Base-by-base conservation (phyloP, 192 early-diverging fungal species). In the Phycomyces blakesleeanus region DNA sequence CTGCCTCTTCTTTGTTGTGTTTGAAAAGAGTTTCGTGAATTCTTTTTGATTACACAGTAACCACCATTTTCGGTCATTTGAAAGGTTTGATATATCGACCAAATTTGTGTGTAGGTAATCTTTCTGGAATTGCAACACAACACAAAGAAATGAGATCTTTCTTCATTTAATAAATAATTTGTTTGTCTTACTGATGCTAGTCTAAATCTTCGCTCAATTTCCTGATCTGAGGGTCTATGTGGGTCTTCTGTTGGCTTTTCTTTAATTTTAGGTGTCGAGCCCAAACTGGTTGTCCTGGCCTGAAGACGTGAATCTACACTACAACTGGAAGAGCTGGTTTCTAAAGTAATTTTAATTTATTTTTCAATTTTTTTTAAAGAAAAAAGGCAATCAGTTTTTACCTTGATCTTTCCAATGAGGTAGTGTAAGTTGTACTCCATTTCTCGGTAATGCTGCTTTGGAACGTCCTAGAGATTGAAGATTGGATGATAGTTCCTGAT, bases 41-140 rank as follows among this genome's bases (percentile, higher is more conserved):
- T 61, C 57, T 41, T 51, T 60, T 37, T 68, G 58, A 54, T 61
- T 68, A 25, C 66, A 68, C 16, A 68, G 52, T 34, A 68, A 21
- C 66, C 66, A 68, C 66, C 66, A 68, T 38, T 68, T 68, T 40
- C 60, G 59, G 39, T 68, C 66, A 2, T 60, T 15, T 18, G 66
- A 38, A 40, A 68, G 51, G 24, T 55, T 37, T 16, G 49, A 58
- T 10, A 61, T 53, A 21, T 68, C 66, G 15, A 52, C 55, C 21
- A 68, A 26, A 26, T 66, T 62, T 16, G 64, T 29, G 40, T 57
- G 29, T 18, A 68, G 58, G 18, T 37, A 52, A 0, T 51, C 44
- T 47, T 47, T 47, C 44, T 47, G 44, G 12, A 47, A n/a, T n/a
- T 47, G 44, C 44, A 34, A 34, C 29, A 47, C 44, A 34, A 34